A percentile compares a stretch with the other conserved stretches of the same genome.
Evolutionary conservation across 306 rosid species (phyloP).

Genomic region (Pyrus pyrifolia): DNA sequence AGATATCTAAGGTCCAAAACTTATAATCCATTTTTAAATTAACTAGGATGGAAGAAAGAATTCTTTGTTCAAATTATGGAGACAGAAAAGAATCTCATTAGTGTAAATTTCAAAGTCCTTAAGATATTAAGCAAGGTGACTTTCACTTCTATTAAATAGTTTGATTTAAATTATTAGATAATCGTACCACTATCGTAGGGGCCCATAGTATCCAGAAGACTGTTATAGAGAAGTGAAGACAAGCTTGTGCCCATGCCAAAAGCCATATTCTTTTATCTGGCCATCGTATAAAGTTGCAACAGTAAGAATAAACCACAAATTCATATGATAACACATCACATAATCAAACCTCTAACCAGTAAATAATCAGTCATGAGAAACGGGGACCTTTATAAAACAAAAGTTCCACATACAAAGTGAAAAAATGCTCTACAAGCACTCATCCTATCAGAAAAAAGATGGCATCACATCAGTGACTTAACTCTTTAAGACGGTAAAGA

Average conservation of each 20-base stretch:
- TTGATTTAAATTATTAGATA: conserved; percentile 1
- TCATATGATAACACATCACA: background rate
- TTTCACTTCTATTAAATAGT: background rate
- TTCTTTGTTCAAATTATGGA: background rate
- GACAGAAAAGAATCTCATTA: background rate
- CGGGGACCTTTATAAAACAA: background rate
- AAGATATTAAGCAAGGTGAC: background rate
- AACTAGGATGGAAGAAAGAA: background rate
- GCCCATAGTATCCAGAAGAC: conserved; percentile 94
- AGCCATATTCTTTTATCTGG: conserved; percentile 97
- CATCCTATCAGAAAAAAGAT: background rate
- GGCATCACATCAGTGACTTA: background rate
- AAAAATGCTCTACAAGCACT: background rate
- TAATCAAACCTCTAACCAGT: background rate
- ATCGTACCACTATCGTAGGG: conserved; percentile 91
- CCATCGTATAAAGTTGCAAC: conserved; percentile 24
- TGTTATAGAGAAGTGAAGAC: conserved; percentile 74
- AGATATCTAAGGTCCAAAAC: conserved; percentile 9
- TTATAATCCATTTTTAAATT: conserved; percentile 4
- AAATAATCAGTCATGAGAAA: background rate
- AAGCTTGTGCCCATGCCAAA: conserved; percentile 86
- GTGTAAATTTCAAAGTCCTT: background rate
- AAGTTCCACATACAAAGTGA: background rate
- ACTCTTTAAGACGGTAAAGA: background rate
- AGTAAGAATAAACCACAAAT: background rate